Evolutionary conservation across 352 stramenopile genomes (phyloP), one percentile per base, ranked within the genome.

Genomic region (Ochromonadaceae sp.): DNA sequence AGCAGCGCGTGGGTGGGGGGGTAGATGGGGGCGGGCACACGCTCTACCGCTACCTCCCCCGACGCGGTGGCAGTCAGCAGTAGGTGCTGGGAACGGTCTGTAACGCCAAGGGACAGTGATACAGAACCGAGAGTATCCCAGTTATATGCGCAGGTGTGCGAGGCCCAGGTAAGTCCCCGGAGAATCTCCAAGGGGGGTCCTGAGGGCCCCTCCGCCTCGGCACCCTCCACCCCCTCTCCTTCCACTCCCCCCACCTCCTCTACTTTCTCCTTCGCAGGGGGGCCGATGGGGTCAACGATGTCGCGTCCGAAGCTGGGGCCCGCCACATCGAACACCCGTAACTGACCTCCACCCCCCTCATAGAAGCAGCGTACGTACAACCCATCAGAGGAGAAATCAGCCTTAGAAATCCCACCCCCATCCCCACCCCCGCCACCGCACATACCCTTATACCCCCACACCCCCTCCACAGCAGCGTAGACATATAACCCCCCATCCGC

Each of bases 111-210:
- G n/a, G n/a, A n/a, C n/a, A n/a, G n/a, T n/a, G n/a, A 30, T 30
- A 59, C n/a, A 38, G 49, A 44, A 36, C 55, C 38, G 2, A 9
- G 20, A 5, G 38, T 47, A 36, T 63, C 55, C 35, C 35, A 63
- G 10, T 17, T 2, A 2, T 34, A 50, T 9, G 55, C 39, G 38
- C 2, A 5, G 14, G 20, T 30, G 38, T 63, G 48, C 9, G 35
- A 40, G 2, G 2, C 38, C 55, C 55, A 63, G 4, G 55, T 20
- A 20, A 63, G 5, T 15, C 26, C 5, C 41, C 38, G 31, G 4
- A 63, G 9, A 12, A 28, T 4, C 41, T 63, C 55, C 2, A 32
- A 17, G 25, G 28, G 32, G 17, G 31, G 9, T n/a, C 26, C 52
- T 49, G 9, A n/a, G 7, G 26, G 10, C 4, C 32, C 28, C 22